phyloP scores from a whole-genome alignment of 331 rosid genomes.

The Telfairia occidentalis region DNA sequence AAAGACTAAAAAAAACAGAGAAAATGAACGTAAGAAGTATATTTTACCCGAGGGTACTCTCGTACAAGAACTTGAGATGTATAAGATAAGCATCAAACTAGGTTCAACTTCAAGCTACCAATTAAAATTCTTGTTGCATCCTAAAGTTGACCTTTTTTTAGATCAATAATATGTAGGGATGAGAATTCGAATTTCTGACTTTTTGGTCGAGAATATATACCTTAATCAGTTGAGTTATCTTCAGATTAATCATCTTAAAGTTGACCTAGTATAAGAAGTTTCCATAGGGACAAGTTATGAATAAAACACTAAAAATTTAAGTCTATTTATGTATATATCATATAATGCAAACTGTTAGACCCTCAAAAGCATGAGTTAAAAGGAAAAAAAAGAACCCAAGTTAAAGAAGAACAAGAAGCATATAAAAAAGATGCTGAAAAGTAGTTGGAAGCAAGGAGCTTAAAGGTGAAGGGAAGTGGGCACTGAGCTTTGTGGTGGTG shows the following conservation, averaged over 20 bases:
- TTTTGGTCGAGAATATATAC: too few species aligned
- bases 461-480: neutral
- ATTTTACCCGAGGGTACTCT: too few species aligned
- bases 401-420: neutral
- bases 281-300: too few species aligned
- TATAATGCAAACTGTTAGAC: neutral
- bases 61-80: neutral
- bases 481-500: neutral
- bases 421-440: neutral
- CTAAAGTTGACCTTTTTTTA: neutral
- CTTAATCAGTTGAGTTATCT: too few species aligned
- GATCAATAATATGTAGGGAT: too few species aligned
- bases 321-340: neutral
- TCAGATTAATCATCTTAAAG: neutral
- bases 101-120: neutral
- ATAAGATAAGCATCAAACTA: neutral
- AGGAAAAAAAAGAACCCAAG: neutral
- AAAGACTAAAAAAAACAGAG: neutral
- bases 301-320: neutral
- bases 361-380: neutral
- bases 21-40: too few species aligned
- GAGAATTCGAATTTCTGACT: too few species aligned
- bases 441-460: neutral
- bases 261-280: too few species aligned
- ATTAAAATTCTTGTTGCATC: neutral